Percentiles rank a stretch among this genome's conserved stretches.
phyloP scores from a whole-genome alignment of 495 filamentous ascomycete species.

The Penicillium paxilli region DNA sequence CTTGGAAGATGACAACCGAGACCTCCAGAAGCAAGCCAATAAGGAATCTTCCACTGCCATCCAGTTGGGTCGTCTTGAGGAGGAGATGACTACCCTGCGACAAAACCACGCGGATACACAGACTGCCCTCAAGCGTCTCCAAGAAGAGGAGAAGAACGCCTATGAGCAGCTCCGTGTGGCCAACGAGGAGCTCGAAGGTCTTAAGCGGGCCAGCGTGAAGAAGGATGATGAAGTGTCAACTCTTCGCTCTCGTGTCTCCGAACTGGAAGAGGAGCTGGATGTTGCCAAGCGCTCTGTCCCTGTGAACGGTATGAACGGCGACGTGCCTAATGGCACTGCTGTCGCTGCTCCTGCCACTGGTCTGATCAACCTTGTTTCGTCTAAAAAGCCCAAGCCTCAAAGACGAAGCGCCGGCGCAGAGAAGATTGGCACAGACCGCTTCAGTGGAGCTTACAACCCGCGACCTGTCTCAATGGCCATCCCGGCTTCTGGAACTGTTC shows the following conservation, averaged over 20 bases:
- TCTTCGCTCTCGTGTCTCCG: slow-evolving; percentile 81
- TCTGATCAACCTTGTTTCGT: slow-evolving; percentile 93
- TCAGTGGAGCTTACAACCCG: slow-evolving; percentile 89
- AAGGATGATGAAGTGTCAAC: slow-evolving; percentile 81
- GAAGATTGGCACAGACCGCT: slow-evolving; percentile 76
- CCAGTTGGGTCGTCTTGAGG: slow-evolving; percentile 82
- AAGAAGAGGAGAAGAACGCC: slow-evolving; percentile 84
- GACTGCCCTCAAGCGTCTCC: slow-evolving; percentile 85
- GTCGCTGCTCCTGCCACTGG: slow-evolving; percentile 61
- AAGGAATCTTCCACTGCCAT: slow-evolving; percentile 95
- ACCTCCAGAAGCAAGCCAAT: too few relatives aligned
- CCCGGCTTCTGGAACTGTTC: slow-evolving; percentile 59
- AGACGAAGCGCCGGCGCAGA: slow-evolving; percentile 92
- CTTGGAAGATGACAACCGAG: background rate
- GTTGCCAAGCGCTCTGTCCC: slow-evolving; percentile 70
- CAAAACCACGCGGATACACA: slow-evolving; percentile 81
- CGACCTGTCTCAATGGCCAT: slow-evolving; percentile 94
- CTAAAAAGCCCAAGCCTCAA: slow-evolving; percentile 98
- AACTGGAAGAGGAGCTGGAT: slow-evolving; percentile 92
- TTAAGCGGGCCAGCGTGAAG: slow-evolving; percentile 65
- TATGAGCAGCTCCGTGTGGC: slow-evolving; percentile 74
- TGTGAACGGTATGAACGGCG: slow-evolving; percentile 56
- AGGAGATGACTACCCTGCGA: slow-evolving; percentile 92
- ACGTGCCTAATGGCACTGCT: slow-evolving; percentile 66
- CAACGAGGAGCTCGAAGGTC: slow-evolving; percentile 73